These are phyloP conservation scores for Pachyrhizus erosus DNA, from an alignment of 306 rosid genomes.

Conservation along the genomic window DNA sequence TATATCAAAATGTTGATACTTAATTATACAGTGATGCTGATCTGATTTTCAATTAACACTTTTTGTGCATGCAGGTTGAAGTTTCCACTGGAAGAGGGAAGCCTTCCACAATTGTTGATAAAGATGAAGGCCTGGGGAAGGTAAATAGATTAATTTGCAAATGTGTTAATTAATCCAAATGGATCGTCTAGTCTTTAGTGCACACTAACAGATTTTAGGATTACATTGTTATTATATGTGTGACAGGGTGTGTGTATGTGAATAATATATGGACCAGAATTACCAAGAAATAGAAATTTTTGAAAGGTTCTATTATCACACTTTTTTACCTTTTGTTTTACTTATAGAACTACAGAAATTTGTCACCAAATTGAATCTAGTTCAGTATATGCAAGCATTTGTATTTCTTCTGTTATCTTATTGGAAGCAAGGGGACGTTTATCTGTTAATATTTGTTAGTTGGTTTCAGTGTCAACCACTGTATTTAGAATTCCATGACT, in stretches of 20 bases:
- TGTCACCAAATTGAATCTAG: constrained; percentile 21
- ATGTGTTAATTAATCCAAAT: constrained; percentile 22
- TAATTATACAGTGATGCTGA: constrained; percentile 1
- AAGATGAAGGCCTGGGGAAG: constrained; percentile 89
- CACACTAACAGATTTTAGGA: constrained; percentile 16
- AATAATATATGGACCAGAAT: not conserved
- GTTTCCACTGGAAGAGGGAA: constrained; percentile 73
- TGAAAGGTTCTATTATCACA: constrained; percentile 11
- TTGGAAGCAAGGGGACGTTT: not conserved
- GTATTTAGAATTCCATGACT: constrained; percentile 18
- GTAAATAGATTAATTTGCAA: constrained; percentile 52
- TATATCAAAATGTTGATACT: not conserved
- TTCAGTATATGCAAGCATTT: not conserved
- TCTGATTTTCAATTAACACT: constrained; percentile 39
- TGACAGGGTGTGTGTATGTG: not conserved
- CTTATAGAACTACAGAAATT: not conserved
- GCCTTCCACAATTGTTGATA: constrained; percentile 64
- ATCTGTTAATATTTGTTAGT: not conserved
- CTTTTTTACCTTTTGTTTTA: not conserved
- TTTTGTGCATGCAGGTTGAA: constrained; percentile 69
- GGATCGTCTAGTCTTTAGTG: constrained; percentile 13
- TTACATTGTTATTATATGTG: not conserved
- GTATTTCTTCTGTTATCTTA: constrained; percentile 2
- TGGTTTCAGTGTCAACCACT: constrained; percentile 8
- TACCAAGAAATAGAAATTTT: constrained; percentile 19